phyloP scores from a whole-genome alignment of 1,139 yeast genomes.

The Geotrichum candidum region DNA sequence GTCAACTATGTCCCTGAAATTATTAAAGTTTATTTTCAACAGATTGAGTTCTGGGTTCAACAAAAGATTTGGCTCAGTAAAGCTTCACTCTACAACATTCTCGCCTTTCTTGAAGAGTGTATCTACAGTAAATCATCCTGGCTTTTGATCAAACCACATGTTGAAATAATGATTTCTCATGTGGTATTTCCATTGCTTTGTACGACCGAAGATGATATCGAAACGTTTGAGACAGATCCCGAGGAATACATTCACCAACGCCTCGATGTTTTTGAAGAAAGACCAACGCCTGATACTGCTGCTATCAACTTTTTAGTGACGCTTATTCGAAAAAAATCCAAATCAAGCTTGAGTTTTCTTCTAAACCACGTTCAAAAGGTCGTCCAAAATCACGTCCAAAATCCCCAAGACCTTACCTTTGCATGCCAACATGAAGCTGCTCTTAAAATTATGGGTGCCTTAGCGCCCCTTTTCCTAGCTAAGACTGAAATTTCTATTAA shows the following conservation, averaged over 20 bases:
- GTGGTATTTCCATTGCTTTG: conserved; percentile 74
- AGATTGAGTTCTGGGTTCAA: conserved; percentile 68
- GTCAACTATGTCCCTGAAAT: conserved; percentile 66
- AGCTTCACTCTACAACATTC: conserved; percentile 57
- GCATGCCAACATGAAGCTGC: conserved; percentile 78
- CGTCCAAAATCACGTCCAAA: conserved; percentile 40
- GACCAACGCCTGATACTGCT: conserved; percentile 72
- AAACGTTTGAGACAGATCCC: conserved; percentile 81
- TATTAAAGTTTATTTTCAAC: conserved; percentile 54
- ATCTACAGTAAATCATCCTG: conserved; percentile 64
- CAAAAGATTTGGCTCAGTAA: conserved; percentile 63
- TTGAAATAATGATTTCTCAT: conserved; percentile 58
- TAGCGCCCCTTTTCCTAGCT: conserved; percentile 53
- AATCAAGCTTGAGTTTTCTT: conserved; percentile 56
- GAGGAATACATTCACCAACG: conserved; percentile 80
- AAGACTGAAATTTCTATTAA: conserved; percentile 55
- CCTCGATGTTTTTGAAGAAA: conserved; percentile 67
- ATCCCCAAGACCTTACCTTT: conserved; percentile 45
- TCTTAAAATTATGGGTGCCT: conserved; percentile 67
- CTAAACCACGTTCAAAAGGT: conserved; percentile 58
- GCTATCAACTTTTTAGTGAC: conserved; percentile 72
- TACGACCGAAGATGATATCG: conserved; percentile 64
- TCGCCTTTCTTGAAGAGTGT: conserved; percentile 66
- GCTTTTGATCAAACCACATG: conserved; percentile 64
- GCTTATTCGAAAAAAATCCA: conserved; percentile 59